Conservation (phyloP, 192 early-diverging fungal species). For the Rhizoclosmatium globosum region DNA sequence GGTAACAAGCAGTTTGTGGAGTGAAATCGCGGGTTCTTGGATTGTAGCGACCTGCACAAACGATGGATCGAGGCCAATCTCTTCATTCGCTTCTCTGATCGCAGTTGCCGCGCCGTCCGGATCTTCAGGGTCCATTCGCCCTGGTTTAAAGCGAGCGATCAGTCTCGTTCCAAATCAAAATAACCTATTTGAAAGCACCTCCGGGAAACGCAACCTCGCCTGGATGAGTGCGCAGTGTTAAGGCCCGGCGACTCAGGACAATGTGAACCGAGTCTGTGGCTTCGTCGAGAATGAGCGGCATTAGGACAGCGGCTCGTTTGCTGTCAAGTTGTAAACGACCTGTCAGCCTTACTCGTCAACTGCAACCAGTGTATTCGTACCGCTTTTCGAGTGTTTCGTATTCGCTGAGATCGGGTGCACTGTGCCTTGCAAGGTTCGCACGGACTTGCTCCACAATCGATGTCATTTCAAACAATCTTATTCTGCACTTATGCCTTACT, state of each 20-base stretch:
- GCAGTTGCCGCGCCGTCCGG: slow-evolving; percentile 37
- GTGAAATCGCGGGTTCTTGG: slow-evolving; percentile 35
- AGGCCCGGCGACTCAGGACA: slow-evolving; percentile 37
- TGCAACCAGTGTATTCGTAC: not conserved
- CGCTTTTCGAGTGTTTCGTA: not conserved
- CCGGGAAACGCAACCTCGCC: slow-evolving; percentile 52
- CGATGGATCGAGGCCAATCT: slow-evolving; percentile 43
- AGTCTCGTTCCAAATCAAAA: not conserved
- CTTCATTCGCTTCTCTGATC: slow-evolving; percentile 48
- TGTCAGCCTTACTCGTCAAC: not conserved
- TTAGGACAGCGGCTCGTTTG: slow-evolving; percentile 44
- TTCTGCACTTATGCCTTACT: too few species aligned
- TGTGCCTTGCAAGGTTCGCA: not conserved
- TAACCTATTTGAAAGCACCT: slow-evolving; percentile 23
- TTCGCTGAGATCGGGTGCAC: not conserved
- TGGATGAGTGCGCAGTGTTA: slow-evolving; percentile 42
- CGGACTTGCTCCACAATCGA: not conserved
- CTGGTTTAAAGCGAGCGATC: slow-evolving; percentile 1
- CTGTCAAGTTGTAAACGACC: slow-evolving; percentile 7
- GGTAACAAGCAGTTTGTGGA: slow-evolving; percentile 43
- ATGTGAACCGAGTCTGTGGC: slow-evolving; percentile 31
- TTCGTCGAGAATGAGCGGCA: slow-evolving; percentile 33
- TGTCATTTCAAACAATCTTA: not conserved
- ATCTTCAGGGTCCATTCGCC: slow-evolving; percentile 39
- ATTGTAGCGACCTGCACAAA: slow-evolving; percentile 33